A percentile compares a stretch with the other conserved stretches of the same genome.
These are phyloP conservation scores for Rhinocladiella mackenziei DNA, from an alignment of 2,329 filamentous ascomycete genomes.

Conservation along the genomic window DNA sequence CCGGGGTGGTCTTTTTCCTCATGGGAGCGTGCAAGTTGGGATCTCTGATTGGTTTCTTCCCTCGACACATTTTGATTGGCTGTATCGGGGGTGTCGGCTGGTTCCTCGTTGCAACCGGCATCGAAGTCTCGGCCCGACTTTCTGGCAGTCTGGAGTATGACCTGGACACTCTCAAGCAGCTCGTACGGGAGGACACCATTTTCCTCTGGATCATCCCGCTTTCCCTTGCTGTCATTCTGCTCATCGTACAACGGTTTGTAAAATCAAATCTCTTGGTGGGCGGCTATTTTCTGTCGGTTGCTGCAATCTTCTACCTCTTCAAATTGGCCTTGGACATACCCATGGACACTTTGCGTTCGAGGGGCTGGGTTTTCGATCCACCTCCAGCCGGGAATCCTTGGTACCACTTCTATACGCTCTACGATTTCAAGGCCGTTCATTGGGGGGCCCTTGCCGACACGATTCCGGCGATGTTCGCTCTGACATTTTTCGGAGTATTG, in stretches of 20 bases:
- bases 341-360: conserved; percentile 61
- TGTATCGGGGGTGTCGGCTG: conserved; percentile 97
- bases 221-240: conserved; percentile 68
- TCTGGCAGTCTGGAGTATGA: conserved; percentile 82
- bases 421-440: conserved; percentile 75
- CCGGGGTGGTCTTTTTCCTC: conserved; percentile 83
- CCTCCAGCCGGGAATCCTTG: conserved; percentile 83
- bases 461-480: conserved; percentile 88
- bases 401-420: conserved; percentile 97
- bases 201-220: conserved; percentile 81
- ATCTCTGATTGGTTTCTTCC: conserved; percentile 94
- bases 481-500: conserved; percentile 95
- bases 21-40: conserved; percentile 86
- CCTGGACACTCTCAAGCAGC: conserved; percentile 66
- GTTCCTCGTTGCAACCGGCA: conserved; percentile 85
- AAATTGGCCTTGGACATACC: conserved; percentile 57
- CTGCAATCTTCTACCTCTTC: conserved; percentile 54
- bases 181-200: conserved; percentile 70
- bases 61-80: conserved; percentile 89
- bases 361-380: conserved; percentile 88
- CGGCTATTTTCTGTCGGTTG: conserved; percentile 76
- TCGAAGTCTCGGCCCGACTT: conserved; percentile 87
- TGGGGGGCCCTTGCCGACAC: conserved; percentile 80
- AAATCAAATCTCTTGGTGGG: conserved; percentile 83
- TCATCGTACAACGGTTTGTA: conserved; percentile 70